Conservation (phyloP, 768 basidiomycete genomes). For the Rhodotorula toruloides region DNA sequence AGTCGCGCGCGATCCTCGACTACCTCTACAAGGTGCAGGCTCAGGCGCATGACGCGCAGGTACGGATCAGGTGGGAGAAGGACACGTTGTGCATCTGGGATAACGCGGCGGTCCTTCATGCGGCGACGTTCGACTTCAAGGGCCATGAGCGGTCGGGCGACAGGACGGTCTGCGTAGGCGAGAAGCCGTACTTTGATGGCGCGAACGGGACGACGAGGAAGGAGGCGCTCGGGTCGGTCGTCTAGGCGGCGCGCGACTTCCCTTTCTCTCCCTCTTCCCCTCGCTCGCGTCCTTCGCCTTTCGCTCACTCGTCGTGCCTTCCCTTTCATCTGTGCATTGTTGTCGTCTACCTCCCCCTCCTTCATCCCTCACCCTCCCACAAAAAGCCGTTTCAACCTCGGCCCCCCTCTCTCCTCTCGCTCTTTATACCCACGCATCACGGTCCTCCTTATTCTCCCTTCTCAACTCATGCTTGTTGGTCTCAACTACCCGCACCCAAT, state of each 20-base stretch:
- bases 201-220: slow-evolving; percentile 22
- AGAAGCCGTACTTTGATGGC: slow-evolving; percentile 55
- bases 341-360: too few relatives aligned
- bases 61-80: slow-evolving; percentile 47
- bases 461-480: too few relatives aligned
- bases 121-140: slow-evolving; percentile 49
- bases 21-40: slow-evolving; percentile 45
- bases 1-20: slow-evolving; percentile 44
- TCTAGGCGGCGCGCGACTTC: background rate
- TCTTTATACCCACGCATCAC: too few relatives aligned
- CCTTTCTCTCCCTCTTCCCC: background rate
- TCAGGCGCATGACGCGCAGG: slow-evolving; percentile 48
- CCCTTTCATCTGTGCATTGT: too few relatives aligned
- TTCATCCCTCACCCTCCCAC: too few relatives aligned
- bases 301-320: too few relatives aligned
- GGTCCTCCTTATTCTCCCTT: too few relatives aligned
- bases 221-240: background rate
- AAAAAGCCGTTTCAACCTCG: too few relatives aligned
- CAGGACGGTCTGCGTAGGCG: slow-evolving; percentile 56
- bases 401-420: too few relatives aligned
- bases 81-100: slow-evolving; percentile 47
- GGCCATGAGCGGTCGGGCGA: slow-evolving; percentile 51
- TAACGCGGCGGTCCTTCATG: slow-evolving; percentile 47
- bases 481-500: too few relatives aligned
- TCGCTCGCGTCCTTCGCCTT: background rate